phyloP scores from a whole-genome alignment of 2,329 filamentous ascomycete species.

The Penicillium sp. region DNA sequence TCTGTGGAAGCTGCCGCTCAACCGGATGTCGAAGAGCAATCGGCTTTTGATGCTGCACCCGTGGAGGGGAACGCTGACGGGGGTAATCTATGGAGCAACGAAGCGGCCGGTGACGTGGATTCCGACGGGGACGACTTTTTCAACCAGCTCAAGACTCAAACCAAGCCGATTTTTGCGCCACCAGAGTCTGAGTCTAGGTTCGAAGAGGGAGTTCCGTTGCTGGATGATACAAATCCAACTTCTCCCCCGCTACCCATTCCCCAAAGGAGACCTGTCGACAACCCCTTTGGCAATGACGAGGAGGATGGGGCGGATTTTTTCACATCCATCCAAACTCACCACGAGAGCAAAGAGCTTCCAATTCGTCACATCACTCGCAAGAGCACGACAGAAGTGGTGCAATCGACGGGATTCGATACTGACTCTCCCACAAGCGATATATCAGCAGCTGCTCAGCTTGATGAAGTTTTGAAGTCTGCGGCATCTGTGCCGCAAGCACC shows the following conservation, averaged over 20 bases:
- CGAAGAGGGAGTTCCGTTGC: conserved; percentile 64
- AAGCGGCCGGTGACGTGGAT: conserved; percentile 47
- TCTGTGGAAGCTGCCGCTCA: not conserved
- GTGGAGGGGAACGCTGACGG: conserved; percentile 12
- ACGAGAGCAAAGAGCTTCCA: conserved; percentile 12
- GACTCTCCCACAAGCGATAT: conserved; percentile 27
- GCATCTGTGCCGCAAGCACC: not conserved
- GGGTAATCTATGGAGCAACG: conserved; percentile 43
- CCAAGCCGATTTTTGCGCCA: conserved; percentile 36
- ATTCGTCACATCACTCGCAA: conserved; percentile 56
- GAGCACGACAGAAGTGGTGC: conserved; percentile 64
- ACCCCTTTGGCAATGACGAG: conserved; percentile 38
- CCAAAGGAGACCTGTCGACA: conserved; percentile 23
- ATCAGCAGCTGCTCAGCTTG: conserved; percentile 29
- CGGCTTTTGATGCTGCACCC: conserved; percentile 5
- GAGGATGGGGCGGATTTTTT: conserved; percentile 40
- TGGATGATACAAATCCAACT: conserved; percentile 40
- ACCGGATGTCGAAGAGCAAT: conserved; percentile 2
- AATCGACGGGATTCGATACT: conserved; percentile 43
- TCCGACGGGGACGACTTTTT: conserved; percentile 59
- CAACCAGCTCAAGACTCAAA: conserved; percentile 44
- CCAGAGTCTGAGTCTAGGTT: conserved; percentile 55
- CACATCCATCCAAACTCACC: conserved; percentile 21
- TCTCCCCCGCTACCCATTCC: conserved; percentile 26
- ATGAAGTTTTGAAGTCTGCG: conserved; percentile 22